Conservation (phyloP, 208 protist genomes). For the Porcisia hertigi region DNA sequence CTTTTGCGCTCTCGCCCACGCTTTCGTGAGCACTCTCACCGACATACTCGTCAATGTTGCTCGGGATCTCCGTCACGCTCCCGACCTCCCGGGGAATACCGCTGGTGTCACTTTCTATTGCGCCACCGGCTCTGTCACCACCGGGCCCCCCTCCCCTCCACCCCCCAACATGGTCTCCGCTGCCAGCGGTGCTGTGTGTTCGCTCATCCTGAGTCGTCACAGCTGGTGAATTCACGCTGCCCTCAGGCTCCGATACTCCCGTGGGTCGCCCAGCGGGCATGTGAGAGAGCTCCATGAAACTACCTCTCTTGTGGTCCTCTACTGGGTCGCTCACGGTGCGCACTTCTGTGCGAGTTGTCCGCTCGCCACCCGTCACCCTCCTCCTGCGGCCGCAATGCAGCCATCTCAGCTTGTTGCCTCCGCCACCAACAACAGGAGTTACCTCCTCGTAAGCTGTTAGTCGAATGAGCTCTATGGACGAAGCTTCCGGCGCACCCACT, state of each 20-base stretch:
- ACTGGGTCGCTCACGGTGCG: neutral
- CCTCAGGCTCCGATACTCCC: no score
- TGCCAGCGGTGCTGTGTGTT: neutral
- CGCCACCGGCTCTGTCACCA: neutral
- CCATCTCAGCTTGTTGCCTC: neutral
- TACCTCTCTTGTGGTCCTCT: neutral
- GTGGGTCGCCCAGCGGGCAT: neutral
- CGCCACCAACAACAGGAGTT: neutral
- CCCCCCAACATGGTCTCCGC: neutral
- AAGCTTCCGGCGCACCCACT: neutral
- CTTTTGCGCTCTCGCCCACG: neutral
- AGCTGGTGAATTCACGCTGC: neutral
- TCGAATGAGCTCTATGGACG: neutral
- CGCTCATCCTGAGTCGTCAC: neutral
- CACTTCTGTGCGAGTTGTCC: conserved; percentile 23
- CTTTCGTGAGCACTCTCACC: neutral
- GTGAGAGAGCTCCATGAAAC: neutral
- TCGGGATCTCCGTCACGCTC: conserved; percentile 12
- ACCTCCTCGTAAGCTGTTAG: conserved; percentile 29
- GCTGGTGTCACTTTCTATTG: neutral
- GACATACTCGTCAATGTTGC: conserved; percentile 1
- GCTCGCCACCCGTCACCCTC: conserved; percentile 3
- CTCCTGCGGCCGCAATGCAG: conserved; percentile 10
- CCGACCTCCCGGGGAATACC: neutral
- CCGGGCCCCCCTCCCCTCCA: neutral